A percentile compares a stretch with the other conserved stretches of the same genome.
phyloP scores from a whole-genome alignment of 768 basidiomycete species.

The Suillus sp. region DNA sequence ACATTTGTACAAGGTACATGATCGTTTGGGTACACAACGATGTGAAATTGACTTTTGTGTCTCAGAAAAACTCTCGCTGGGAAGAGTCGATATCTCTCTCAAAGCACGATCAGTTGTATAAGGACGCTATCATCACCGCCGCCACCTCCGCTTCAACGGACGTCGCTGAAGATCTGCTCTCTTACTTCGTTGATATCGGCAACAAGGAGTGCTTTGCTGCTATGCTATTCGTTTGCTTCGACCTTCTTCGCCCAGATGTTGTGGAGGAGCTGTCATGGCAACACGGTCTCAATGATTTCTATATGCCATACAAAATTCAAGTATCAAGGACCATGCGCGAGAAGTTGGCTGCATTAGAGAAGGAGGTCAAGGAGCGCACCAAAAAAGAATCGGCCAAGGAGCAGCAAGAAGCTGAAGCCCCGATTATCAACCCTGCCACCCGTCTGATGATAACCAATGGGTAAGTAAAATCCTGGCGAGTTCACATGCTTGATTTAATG shows the following conservation, averaged over 20 bases:
- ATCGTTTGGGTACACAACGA: background rate
- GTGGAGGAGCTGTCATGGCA: slow-evolving; percentile 97
- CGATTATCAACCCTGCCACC: slow-evolving; percentile 84
- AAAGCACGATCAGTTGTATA: slow-evolving; percentile 96
- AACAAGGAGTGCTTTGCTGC: slow-evolving; percentile 98
- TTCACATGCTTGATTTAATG: slow-evolving; percentile 10
- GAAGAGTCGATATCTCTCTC: slow-evolving; percentile 95
- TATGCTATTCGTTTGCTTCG: slow-evolving; percentile 89
- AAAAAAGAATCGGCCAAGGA: slow-evolving; percentile 90
- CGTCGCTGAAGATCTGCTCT: slow-evolving; percentile 91
- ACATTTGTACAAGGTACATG: slow-evolving; percentile 86
- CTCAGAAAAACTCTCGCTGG: slow-evolving; percentile 93
- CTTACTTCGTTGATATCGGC: slow-evolving; percentile 97
- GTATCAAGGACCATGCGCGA: slow-evolving; percentile 77
- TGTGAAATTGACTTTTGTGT: background rate
- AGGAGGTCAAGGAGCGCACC: slow-evolving; percentile 84
- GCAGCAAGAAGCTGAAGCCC: slow-evolving; percentile 81
- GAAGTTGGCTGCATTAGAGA: slow-evolving; percentile 82
- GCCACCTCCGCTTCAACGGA: slow-evolving; percentile 82
- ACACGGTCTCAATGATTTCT: slow-evolving; percentile 94
- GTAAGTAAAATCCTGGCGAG: slow-evolving; percentile 29
- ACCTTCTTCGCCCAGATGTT: slow-evolving; percentile 89
- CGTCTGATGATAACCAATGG: slow-evolving; percentile 70
- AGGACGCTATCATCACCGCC: slow-evolving; percentile 93
- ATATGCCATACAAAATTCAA: slow-evolving; percentile 96